Conservation (phyloP, 2,329 filamentous ascomycete genomes). For the Parastagonospora avenae region DNA sequence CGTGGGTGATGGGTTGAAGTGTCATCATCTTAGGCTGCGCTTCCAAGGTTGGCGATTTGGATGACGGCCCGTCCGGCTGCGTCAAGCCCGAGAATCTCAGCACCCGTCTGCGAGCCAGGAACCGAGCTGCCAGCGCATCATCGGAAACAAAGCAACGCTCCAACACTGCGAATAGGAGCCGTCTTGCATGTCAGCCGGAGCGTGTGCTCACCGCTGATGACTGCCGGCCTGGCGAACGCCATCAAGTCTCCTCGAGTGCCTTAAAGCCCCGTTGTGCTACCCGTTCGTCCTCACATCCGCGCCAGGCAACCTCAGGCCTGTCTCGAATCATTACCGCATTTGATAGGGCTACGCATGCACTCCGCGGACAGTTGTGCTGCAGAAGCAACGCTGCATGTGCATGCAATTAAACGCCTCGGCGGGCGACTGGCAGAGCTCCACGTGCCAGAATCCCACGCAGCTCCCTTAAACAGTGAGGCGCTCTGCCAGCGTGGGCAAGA, state of each 20-base stretch:
- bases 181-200: slow-evolving; percentile 13
- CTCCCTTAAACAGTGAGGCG: neutral
- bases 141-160: slow-evolving; percentile 1
- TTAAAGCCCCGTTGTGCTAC: neutral
- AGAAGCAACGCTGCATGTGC: slow-evolving; percentile 4
- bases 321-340: slow-evolving; percentile 20
- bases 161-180: slow-evolving; percentile 9
- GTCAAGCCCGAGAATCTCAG: slow-evolving; percentile 2
- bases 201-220: slow-evolving; percentile 2
- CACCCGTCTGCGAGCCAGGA: slow-evolving; percentile 12
- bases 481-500: neutral
- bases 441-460: slow-evolving; percentile 20
- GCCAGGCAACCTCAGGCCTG: slow-evolving; percentile 3
- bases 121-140: slow-evolving; percentile 28
- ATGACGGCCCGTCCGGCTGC: slow-evolving; percentile 8
- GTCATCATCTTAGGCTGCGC: neutral
- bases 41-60: slow-evolving; percentile 1
- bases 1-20: slow-evolving; percentile 3
- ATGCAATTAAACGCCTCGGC: slow-evolving; percentile 1
- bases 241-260: neutral
- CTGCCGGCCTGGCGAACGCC: neutral
- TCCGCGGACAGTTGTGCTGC: slow-evolving; percentile 6
- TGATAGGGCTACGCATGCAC: slow-evolving; percentile 32
- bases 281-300: neutral
- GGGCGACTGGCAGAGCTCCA: slow-evolving; percentile 19